phyloP scores from a whole-genome alignment of 139 green algal species.

The Micractinium conductrix region DNA sequence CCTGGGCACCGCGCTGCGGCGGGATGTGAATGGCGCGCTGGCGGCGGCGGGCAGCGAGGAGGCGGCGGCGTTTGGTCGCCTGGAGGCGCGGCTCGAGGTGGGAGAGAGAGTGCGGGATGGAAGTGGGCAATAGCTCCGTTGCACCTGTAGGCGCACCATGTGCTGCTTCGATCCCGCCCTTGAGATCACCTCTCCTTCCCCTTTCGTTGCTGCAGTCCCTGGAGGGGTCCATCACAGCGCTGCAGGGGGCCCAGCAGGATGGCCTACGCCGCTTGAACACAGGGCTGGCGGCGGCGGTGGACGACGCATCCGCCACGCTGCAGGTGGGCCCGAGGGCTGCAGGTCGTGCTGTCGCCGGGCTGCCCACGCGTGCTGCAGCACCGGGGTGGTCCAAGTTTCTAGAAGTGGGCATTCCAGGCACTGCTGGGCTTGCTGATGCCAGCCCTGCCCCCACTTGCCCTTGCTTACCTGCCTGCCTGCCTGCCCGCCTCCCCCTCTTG shows the following conservation, averaged over 20 bases:
- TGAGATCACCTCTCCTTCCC: not conserved
- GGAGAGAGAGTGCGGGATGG: not conserved
- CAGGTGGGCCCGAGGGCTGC: conserved; percentile 11
- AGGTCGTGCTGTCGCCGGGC: no score
- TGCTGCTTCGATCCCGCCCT: not conserved
- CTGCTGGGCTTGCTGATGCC: not conserved
- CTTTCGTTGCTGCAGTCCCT: conserved; percentile 3
- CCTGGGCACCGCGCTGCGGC: conserved; percentile 15
- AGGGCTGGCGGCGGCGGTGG: conserved; percentile 28
- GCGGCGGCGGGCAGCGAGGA: conserved; percentile 14
- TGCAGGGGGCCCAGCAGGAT: conserved; percentile 42
- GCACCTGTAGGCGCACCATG: not conserved
- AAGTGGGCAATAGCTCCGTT: no score
- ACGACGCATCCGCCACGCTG: conserved; percentile 22
- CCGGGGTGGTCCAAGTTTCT: no score
- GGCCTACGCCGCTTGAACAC: conserved; percentile 4
- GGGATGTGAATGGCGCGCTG: conserved; percentile 16
- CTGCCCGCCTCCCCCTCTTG: not conserved
- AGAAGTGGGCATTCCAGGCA: not conserved
- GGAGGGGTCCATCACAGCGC: conserved; percentile 32
- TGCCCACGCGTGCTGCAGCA: no score
- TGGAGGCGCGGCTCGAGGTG: conserved; percentile 44
- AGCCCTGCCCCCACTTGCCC: not conserved
- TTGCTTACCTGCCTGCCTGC: not conserved
- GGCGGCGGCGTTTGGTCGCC: conserved; percentile 22